Evolutionary conservation across 2,329 filamentous ascomycete genomes (phyloP), one percentile per base, ranked within the genome.

Genomic region (Eurotiales sp.): DNA sequence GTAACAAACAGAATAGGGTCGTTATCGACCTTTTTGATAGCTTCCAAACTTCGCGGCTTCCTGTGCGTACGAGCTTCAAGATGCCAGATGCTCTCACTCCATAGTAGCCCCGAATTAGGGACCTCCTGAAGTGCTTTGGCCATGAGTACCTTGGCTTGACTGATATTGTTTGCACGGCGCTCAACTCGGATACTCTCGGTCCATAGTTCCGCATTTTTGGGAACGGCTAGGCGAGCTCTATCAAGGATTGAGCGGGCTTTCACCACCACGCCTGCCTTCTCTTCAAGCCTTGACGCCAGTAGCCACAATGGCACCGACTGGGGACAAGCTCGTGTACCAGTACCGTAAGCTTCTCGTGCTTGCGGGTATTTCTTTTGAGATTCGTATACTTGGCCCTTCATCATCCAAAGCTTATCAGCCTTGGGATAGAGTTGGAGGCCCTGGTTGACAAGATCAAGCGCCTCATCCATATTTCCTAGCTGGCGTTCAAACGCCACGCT

Each of bases 351-450:
- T 67, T 97, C 90, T 42, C 93, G 84, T 3, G 93, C 93, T 69
- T 93, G 88, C 0, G 87, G 85, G 12, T 87, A 74, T 72, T 90
- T 90, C 60, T 82, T 85, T 42, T 90, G 80, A 39, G 85, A 81
- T 64, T 96, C 88, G 76, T 99, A 99, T 56, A 97, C 93, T 66
- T 99, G 93, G 0, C 95, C 93, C 72, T 99, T 99, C 76, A 96
- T 88, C 88, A 97, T 96, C 86, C 92, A 96, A 21, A 99, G 79
- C 72, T 97, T 97, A 47, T 89, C 80, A 11, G 87, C 83, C 40
- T 84, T 82, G 1, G 93, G 92, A 74, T 95, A 99, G 8, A 89
- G 80, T 58, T 91, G 86, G 30, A 99, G 76, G 1, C 87, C 93
- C 65, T 95, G 86, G 54, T 91, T 89, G 39, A 88, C 88, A 10